phyloP scores from a whole-genome alignment of 176 grass and related monocot genomes.

The Saccharum officinarum region DNA sequence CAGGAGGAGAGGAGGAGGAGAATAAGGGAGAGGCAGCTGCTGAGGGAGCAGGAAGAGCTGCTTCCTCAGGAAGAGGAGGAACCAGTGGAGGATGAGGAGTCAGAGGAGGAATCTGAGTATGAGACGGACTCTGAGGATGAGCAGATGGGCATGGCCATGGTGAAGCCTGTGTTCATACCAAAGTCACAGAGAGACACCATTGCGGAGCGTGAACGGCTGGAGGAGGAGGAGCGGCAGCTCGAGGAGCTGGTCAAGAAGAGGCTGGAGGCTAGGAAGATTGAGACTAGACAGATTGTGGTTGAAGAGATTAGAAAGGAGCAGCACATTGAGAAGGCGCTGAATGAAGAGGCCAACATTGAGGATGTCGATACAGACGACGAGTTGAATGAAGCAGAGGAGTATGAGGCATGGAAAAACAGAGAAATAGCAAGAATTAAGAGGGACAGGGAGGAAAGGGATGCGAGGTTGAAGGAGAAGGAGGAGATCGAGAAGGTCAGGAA shows the following conservation, averaged over 20 bases:
- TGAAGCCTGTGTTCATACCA: conserved; percentile 93
- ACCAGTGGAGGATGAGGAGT: conserved; percentile 60
- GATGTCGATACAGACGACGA: conserved; percentile 95
- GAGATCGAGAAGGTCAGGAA: conserved; percentile 97
- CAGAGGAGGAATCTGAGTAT: conserved; percentile 91
- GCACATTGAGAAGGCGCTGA: conserved; percentile 77
- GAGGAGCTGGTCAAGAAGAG: conserved; percentile 84
- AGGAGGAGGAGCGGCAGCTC: conserved; percentile 85
- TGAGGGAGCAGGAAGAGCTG: conserved; percentile 80
- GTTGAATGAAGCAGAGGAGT: conserved; percentile 95
- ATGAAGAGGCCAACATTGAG: conserved; percentile 63
- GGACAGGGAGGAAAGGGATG: conserved; percentile 88
- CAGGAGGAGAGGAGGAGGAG: conserved; percentile 78
- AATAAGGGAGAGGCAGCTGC: conserved; percentile 65
- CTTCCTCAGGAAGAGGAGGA: conserved; percentile 82
- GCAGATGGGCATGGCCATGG: conserved; percentile 74
- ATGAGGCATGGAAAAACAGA: conserved; percentile 84
- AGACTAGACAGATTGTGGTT: conserved; percentile 82
- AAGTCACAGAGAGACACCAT: conserved; percentile 94
- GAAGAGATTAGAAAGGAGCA: conserved; percentile 86
- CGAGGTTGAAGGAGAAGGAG: conserved; percentile 96
- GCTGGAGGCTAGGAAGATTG: conserved; percentile 72
- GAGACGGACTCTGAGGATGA: conserved; percentile 97
- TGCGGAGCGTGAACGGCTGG: conserved; percentile 75
- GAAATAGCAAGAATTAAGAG: conserved; percentile 99